Evolutionary conservation across 495 filamentous ascomycete species (phyloP), one percentile per base, ranked within the genome.

Genomic region (Xylaria curta): DNA sequence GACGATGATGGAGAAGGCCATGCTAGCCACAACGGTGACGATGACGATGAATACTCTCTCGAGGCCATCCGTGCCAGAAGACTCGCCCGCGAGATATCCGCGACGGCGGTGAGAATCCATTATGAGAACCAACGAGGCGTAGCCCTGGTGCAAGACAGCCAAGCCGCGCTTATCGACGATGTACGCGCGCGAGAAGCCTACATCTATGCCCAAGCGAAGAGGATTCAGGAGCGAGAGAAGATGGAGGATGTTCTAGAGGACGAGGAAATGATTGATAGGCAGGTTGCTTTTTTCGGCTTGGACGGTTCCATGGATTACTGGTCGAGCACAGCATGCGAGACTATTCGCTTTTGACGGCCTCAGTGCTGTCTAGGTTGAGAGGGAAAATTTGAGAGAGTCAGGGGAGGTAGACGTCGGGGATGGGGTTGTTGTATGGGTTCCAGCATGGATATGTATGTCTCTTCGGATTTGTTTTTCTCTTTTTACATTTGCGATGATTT

Each of bases 151-250:
- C 26, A 13, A 13, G 54, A 69, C 66, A 69, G 56, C 54, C n/a
- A 69, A 10, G 53, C 40, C 8, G 7, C 24, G 2, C 56, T 69
- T 2, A 69, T 69, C 54, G 66, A 69, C 56, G 7, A 12, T 24
- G 24, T 68, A 33, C 21, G 49, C 12, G n/a, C 47, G 33, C 6
- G 17, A 19, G 21, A 54, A 24, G 66, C 26, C 3, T 36, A n/a
- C 0, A 21, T 51, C 19, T 24, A 49, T 5, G 33, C 47, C n/a
- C 19, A 19, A 40, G 65, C 31, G 4, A 28, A 38, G 51, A 59
- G 3, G 36, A 10, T 4, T 0, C 15, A 0, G 6, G 66, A 58
- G 51, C 12, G 51, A 33, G 53, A 68, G 66, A 51, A 21, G 36
- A 28, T 9, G 3, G 47, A 54, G 21, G 65, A 42, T 13, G 49